A percentile compares a stretch with the other conserved stretches of the same genome.
Conservation (phyloP, 2,329 filamentous ascomycete species). For the Xylaria digitata region DNA sequence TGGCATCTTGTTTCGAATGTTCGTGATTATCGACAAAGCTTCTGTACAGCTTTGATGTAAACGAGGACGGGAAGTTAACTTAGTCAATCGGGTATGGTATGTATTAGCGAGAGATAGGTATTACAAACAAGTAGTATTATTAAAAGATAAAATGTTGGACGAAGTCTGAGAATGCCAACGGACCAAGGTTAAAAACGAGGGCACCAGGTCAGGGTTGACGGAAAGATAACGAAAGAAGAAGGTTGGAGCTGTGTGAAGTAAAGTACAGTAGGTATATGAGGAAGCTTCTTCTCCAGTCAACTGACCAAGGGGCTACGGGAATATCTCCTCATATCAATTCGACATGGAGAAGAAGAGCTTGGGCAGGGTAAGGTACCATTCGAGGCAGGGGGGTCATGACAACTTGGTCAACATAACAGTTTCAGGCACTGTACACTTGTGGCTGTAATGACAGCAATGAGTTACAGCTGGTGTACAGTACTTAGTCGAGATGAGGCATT, state of each 20-base stretch:
- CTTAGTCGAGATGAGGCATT: conserved; percentile 13
- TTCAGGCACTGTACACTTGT: conserved; percentile 25
- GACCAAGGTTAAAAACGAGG: conserved; percentile 32
- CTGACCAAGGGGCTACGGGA: conserved; percentile 32
- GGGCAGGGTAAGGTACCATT: conserved; percentile 12
- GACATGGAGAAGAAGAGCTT: conserved; percentile 22
- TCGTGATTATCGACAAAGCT: background rate
- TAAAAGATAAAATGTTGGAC: conserved; percentile 15
- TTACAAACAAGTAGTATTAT: conserved; percentile 32
- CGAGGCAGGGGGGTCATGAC: conserved; percentile 5
- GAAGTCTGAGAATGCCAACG: conserved; percentile 29
- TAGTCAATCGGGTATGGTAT: conserved; percentile 7
- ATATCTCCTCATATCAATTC: conserved; percentile 21
- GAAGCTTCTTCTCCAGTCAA: conserved; percentile 9
- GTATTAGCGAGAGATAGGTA: conserved; percentile 10
- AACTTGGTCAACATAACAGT: conserved; percentile 11
- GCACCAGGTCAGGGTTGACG: conserved; percentile 30
- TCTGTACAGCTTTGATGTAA: conserved; percentile 11
- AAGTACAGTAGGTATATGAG: background rate
- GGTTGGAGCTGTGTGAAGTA: conserved; percentile 24
- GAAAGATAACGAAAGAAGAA: conserved; percentile 32
- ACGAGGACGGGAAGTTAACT: conserved; percentile 20
- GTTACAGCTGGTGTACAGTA: too few species aligned
- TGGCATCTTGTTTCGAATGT: conserved; percentile 57
- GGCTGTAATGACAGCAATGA: background rate